These are phyloP conservation scores for Oenanthe sinensis DNA, from an alignment of 129 eudicot genomes.

Conservation along the genomic window DNA sequence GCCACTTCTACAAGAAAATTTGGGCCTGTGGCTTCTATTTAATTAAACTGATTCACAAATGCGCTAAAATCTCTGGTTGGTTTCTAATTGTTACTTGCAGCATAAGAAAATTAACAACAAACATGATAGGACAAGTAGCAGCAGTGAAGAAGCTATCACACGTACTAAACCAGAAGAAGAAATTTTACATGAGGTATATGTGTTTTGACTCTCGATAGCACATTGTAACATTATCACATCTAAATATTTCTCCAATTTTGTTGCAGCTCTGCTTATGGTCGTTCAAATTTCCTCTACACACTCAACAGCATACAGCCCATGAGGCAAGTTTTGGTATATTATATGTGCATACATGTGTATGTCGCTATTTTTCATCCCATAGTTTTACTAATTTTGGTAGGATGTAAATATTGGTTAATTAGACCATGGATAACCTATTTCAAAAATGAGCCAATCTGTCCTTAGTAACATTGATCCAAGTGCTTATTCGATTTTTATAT, in stretches of 20 bases:
- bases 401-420: no score
- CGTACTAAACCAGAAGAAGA: slow-evolving; percentile 78
- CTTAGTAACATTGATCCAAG: no score
- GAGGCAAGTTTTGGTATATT: slow-evolving; percentile 44
- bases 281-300: slow-evolving; percentile 51
- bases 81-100: slow-evolving; percentile 19
- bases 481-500: no score
- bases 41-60: neutral
- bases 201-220: neutral
- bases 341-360: no score
- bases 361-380: no score
- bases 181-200: slow-evolving; percentile 56
- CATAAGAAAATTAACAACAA: slow-evolving; percentile 42
- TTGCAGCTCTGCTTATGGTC: slow-evolving; percentile 81
- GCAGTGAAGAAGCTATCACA: slow-evolving; percentile 50
- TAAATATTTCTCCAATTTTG: slow-evolving; percentile 14
- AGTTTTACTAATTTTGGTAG: no score
- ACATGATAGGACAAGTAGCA: slow-evolving; percentile 27
- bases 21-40: neutral
- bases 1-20: neutral
- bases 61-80: neutral
- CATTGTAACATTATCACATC: neutral
- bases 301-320: slow-evolving; percentile 49
- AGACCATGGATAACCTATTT: no score
- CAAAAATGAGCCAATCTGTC: no score